Base-by-base conservation (phyloP, 352 stramenopile species). In the Phytophthora palmivora region DNA sequence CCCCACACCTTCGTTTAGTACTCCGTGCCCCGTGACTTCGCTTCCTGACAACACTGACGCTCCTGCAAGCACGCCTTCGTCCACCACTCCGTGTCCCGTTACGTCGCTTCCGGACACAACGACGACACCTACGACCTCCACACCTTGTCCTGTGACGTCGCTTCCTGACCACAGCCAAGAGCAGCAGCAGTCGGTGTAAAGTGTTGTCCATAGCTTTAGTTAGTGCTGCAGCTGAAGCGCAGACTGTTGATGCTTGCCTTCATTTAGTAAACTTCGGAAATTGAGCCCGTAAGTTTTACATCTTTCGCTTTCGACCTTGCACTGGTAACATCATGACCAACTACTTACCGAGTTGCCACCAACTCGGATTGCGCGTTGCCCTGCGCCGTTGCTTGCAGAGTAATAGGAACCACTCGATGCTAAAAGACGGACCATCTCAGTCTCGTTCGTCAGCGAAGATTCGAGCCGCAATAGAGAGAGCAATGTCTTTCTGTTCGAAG, bases 111-210 rank as follows among this genome's bases (percentile, higher is more conserved):
- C 57, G 4, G 57, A 58, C 28, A 65, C 21, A 1, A 53, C 39
- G 6, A 16, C 15, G 2, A 21, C 38, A 18, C 55, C 47, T 5
- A 58, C 37, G 3, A 18, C 47, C 6, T 44, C 56, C 1, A 63
- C 55, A 0, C 55, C 55, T 12, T 63, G 44, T n/a, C 54, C 54
- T 14, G 54, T 63, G 43, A 63, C 54, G n/a, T 56, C 55, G 26
- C 55, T 65, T 5, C 53, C 53, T 12, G 53, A 62, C 15, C 55
- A 63, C 34, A 26, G 57, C 11, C 54, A 57, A 19, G 26, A 63
- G 44, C 55, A 63, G 46, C 55, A 63, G 37, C 54, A 62, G 54
- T 63, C 55, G 18, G 10, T 32, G 37, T 64, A 58, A 58, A 11
- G 18, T n/a, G n/a, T n/a, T n/a, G 37, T 42, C 7, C 37, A 19